Conservation (phyloP, 139 green algal genomes). For the Chlamydomonas sphaeroides region DNA sequence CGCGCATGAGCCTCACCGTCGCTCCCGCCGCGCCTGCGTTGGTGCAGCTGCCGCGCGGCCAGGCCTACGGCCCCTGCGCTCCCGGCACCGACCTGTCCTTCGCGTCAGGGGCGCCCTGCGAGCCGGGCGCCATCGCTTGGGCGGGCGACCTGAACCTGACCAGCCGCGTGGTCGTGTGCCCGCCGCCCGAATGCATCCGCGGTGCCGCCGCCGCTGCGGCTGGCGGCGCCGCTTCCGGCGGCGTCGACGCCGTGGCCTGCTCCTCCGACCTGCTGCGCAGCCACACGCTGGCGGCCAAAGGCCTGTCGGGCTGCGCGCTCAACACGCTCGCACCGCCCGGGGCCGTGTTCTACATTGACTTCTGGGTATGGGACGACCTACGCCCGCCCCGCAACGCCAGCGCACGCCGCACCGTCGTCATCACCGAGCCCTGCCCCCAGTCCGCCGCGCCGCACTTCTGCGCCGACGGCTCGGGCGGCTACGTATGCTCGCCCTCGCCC, state of each 20-base stretch:
- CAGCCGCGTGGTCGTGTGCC: constrained; percentile 56
- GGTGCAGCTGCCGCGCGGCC: constrained; percentile 29
- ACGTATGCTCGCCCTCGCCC: constrained; percentile 12
- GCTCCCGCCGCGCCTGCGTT: neutral
- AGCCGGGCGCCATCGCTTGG: constrained; percentile 52
- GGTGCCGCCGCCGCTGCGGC: neutral
- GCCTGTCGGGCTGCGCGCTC: constrained; percentile 54
- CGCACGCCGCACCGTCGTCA: constrained; percentile 21
- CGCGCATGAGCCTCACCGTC: neutral
- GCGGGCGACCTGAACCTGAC: constrained; percentile 31
- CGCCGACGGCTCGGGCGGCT: constrained; percentile 3
- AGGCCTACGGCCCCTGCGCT: constrained; percentile 14
- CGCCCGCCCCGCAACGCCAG: constrained; percentile 47
- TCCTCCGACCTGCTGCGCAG: constrained; percentile 39
- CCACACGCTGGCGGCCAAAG: constrained; percentile 51
- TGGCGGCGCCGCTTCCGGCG: neutral
- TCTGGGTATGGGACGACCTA: constrained; percentile 60
- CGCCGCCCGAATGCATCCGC: constrained; percentile 43
- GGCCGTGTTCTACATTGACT: constrained; percentile 53
- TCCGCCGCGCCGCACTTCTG: constrained; percentile 22
- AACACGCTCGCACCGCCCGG: constrained; percentile 47
- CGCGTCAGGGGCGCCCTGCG: constrained; percentile 33
- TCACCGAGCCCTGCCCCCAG: constrained; percentile 36
- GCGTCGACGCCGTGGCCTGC: constrained; percentile 10
- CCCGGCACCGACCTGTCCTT: neutral